Percentiles rank a stretch among this genome's conserved stretches.
phyloP scores from a whole-genome alignment of 2,329 filamentous ascomycete species.

The Paramyrothecium roridum region DNA sequence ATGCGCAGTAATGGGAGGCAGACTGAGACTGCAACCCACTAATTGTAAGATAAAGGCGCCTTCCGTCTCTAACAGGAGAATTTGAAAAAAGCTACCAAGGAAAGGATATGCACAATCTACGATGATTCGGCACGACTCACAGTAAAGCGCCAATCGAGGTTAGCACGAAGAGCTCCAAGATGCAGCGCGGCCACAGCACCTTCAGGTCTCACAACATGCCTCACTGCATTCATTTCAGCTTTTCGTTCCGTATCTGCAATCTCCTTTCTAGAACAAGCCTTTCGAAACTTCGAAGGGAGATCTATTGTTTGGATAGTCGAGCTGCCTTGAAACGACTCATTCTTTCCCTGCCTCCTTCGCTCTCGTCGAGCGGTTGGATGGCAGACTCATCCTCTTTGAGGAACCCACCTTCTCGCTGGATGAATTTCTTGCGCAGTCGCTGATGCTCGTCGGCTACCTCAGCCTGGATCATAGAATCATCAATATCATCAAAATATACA shows the following conservation, averaged over 20 bases:
- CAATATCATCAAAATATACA: constrained; percentile 60
- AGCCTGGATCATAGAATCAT: constrained; percentile 66
- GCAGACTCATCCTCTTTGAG: constrained; percentile 66
- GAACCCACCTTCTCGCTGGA: constrained; percentile 81
- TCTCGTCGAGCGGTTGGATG: constrained; percentile 65
- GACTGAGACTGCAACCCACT: constrained; percentile 52
- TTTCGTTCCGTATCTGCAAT: too few species aligned
- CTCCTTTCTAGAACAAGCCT: neutral
- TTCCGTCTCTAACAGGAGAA: constrained; percentile 14
- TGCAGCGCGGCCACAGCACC: too few species aligned
- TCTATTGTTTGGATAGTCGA: constrained; percentile 52
- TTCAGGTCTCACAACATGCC: too few species aligned
- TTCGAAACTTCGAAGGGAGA: neutral
- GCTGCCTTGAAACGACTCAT: constrained; percentile 75
- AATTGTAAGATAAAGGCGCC: constrained; percentile 43
- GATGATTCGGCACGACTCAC: neutral
- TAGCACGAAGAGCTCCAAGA: neutral
- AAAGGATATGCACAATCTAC: too few species aligned
- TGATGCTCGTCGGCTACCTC: constrained; percentile 84
- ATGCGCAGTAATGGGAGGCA: constrained; percentile 49
- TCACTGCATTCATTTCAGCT: too few species aligned
- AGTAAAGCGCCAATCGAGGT: neutral
- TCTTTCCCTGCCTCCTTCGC: constrained; percentile 58
- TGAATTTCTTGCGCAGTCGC: constrained; percentile 75
- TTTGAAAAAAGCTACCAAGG: too few species aligned